Evolutionary conservation across 176 grass and related monocot genomes (phyloP), one percentile per base, ranked within the genome.

Genomic region (Lolium perenne): DNA sequence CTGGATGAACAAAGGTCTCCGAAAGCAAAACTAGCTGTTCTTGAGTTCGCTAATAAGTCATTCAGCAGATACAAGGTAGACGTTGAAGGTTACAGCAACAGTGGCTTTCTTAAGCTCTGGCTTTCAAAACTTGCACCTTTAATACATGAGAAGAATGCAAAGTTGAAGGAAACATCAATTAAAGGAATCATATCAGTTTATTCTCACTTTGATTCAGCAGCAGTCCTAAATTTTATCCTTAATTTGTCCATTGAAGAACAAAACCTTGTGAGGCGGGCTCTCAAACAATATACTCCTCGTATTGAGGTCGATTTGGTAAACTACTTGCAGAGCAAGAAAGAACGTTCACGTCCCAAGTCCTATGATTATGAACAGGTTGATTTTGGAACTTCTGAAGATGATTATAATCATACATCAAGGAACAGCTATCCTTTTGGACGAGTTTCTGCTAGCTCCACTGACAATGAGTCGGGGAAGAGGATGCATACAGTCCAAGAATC

Each of bases 271-370:
- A 93, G 95, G 65, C 87, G 89, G 82, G 91, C 95, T 45, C 82
- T 97, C 68, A 97, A 95, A 82, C 91, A 97, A 65, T 93, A 95
- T 80, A 97, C 92, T 57, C 95, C 95, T 72, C 88, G 95, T 80
- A 93, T 97, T 78, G 95, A 97, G 82, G 87, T 97, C 10, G 95
- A 97, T 91, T 88, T 97, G 74, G 93, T 97, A 55, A 97, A 87
- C 84, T 97, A 93, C 82, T 58, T 97, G 76, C 95, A 97, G 91
- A 97, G 79, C 77, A 97, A 95, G 85, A 97, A 97, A 88, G 95
- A 97, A 80, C 91, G 91, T 26, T 83, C 88, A 51, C 87, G 85
- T 20, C 82, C 91, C 46, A 97, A 97, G 83, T 91, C 91, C 38
- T 97, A 91, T 88, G 95, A 97, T 63, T 97, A 91, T 86, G 95